Percentiles rank a stretch among this genome's conserved stretches.
phyloP scores from a whole-genome alignment of 257 asterid genomes.

The Voacanga thouarsii region DNA sequence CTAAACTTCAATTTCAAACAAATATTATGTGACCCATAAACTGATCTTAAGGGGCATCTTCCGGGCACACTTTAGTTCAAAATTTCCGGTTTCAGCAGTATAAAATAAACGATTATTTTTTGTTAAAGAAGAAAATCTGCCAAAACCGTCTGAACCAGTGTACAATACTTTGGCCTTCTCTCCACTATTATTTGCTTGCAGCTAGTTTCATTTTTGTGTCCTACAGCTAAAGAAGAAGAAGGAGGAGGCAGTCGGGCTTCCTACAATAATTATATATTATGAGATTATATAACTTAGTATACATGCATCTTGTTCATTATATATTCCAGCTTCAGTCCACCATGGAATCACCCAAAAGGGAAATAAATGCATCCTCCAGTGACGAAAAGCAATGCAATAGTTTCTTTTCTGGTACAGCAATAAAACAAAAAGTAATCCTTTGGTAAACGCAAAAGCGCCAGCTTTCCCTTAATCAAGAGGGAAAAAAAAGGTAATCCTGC shows the following conservation, averaged over 20 bases:
- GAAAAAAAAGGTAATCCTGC: background rate
- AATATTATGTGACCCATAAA: slow-evolving; percentile 29
- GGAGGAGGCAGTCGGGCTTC: too few species aligned
- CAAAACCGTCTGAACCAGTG: background rate
- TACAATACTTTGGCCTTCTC: background rate
- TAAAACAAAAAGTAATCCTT: background rate
- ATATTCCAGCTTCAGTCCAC: background rate
- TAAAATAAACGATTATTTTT: background rate
- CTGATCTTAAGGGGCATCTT: background rate
- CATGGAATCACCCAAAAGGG: background rate
- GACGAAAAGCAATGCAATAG: background rate
- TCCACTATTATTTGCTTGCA: background rate
- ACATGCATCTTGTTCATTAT: background rate
- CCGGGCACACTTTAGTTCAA: background rate
- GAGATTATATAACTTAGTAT: background rate
- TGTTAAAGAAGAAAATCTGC: background rate
- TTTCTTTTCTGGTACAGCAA: background rate
- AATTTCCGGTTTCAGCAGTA: background rate
- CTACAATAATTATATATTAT: background rate
- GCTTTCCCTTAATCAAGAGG: background rate
- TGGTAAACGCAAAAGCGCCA: background rate
- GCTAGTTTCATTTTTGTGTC: background rate
- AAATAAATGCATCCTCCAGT: slow-evolving; percentile 3
- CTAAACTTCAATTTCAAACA: slow-evolving; percentile 3
- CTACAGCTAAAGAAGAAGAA: background rate